A percentile compares a stretch with the other conserved stretches of the same genome.
phyloP scores from a whole-genome alignment of 305 asterid genomes.

The Striga hermonthica region DNA sequence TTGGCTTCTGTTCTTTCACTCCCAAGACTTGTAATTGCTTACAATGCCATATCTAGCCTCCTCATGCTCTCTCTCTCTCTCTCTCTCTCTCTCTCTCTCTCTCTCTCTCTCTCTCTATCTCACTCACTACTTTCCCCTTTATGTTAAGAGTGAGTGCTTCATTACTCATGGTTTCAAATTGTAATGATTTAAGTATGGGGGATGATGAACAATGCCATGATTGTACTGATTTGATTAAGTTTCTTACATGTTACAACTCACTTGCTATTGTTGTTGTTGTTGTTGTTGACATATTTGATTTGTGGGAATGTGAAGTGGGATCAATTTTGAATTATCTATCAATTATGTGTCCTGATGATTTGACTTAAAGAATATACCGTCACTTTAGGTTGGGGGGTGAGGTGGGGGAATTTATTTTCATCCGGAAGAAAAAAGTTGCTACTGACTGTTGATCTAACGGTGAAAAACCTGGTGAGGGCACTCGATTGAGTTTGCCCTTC shows the following conservation, averaged over 20 bases:
- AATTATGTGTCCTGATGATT: too few species aligned
- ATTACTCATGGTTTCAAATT: neutral
- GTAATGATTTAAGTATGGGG: slow-evolving; percentile 17
- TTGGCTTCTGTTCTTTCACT: slow-evolving; percentile 92
- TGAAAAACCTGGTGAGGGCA: too few species aligned
- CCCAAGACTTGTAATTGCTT: slow-evolving; percentile 96
- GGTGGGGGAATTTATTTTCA: neutral
- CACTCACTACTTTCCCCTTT: neutral
- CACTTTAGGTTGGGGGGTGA: neutral
- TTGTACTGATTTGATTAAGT: too few species aligned
- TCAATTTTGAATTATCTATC: slow-evolving; percentile 6
- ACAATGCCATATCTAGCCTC: slow-evolving; percentile 66
- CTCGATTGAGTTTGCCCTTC: too few species aligned
- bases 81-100: too few species aligned
- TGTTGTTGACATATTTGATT: slow-evolving; percentile 7
- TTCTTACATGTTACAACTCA: slow-evolving; percentile 7
- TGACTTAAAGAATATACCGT: neutral
- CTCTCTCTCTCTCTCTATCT: too few species aligned
- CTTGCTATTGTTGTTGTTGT: too few species aligned
- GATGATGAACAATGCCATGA: neutral
- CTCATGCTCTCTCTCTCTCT: neutral
- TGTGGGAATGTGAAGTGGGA: slow-evolving; percentile 30
- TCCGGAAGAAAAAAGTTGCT: too few species aligned
- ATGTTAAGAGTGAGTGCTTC: slow-evolving; percentile 6
- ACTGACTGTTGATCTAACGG: neutral